Evolutionary conservation across 2,329 filamentous ascomycete species (phyloP).

Genomic region (Pestalotiopsis sp.): DNA sequence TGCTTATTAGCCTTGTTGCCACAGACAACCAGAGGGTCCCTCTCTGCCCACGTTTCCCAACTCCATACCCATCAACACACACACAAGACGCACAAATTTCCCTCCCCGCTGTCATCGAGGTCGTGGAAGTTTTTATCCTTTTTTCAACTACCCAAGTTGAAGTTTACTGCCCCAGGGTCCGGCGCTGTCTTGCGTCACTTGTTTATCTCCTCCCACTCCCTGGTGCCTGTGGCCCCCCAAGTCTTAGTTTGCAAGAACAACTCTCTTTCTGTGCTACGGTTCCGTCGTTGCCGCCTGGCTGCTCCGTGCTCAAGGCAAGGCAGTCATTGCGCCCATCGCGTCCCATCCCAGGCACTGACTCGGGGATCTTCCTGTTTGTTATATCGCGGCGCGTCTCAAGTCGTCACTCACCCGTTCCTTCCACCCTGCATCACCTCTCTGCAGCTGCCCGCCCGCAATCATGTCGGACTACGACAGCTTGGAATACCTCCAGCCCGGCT

Average conservation of each 20-base stretch:
- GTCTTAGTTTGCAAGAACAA: too few relatives aligned
- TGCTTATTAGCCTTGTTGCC: slow-evolving; percentile 8
- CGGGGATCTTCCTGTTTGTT: neutral
- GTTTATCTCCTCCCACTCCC: neutral
- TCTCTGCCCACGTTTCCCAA: slow-evolving; percentile 4
- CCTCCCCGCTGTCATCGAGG: neutral
- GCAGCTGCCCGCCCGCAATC: slow-evolving; percentile 17
- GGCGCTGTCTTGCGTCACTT: neutral
- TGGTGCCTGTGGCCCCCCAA: neutral
- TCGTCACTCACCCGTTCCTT: neutral
- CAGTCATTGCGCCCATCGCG: neutral
- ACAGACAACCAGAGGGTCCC: slow-evolving; percentile 7
- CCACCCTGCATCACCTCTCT: neutral
- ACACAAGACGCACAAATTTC: neutral
- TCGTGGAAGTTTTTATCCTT: neutral
- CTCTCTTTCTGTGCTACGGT: neutral
- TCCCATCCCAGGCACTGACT: neutral
- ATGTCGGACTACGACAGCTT: slow-evolving; percentile 69
- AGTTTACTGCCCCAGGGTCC: neutral
- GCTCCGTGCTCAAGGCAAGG: neutral
- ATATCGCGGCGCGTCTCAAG: neutral
- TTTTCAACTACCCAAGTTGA: neutral
- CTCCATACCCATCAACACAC: slow-evolving; percentile 8
- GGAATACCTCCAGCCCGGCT: slow-evolving; percentile 84
- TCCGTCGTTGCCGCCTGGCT: neutral